phyloP scores from a whole-genome alignment of 202 grass and related monocot genomes.

The Setaria viridis region DNA sequence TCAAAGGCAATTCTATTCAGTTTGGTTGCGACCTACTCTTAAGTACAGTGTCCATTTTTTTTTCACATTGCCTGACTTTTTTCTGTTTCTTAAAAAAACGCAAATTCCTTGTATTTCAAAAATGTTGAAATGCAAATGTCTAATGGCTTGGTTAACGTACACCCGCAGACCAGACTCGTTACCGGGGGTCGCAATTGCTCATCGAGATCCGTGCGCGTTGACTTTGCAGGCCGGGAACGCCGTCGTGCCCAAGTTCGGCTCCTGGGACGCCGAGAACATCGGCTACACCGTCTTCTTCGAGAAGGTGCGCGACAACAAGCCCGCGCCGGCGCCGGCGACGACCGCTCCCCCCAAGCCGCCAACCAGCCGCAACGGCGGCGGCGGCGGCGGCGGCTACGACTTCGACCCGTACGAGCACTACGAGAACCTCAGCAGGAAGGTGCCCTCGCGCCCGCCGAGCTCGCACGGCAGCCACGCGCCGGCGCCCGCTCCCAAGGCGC shows the following conservation, averaged over 20 bases:
- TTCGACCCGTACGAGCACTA: slow-evolving; percentile 67
- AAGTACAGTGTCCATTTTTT: too few relatives aligned
- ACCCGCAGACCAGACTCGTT: too few relatives aligned
- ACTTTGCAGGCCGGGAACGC: slow-evolving; percentile 27
- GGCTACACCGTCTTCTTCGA: slow-evolving; percentile 86
- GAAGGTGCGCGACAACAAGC: slow-evolving; percentile 71
- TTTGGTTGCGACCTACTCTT: too few relatives aligned
- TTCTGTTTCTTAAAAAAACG: too few relatives aligned
- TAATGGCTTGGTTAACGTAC: too few relatives aligned
- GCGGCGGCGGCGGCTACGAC: slow-evolving; percentile 12
- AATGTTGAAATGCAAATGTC: too few relatives aligned
- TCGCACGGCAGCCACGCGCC: slow-evolving; percentile 4
- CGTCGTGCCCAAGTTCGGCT: slow-evolving; percentile 70
- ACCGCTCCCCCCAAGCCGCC: not conserved
- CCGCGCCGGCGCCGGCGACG: slow-evolving; percentile 15
- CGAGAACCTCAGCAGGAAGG: slow-evolving; percentile 51
- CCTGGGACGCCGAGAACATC: slow-evolving; percentile 82
- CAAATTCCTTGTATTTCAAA: too few relatives aligned
- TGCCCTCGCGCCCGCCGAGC: slow-evolving; percentile 43
- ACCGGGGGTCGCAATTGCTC: too few relatives aligned
- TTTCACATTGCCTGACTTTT: too few relatives aligned
- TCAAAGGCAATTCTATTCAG: too few relatives aligned
- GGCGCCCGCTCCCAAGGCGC: not conserved
- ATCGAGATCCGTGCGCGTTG: not conserved
- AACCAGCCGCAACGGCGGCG: not conserved